Conservation (phyloP, 1,284 basidiomycete species). For the Sphagnurus paluster region DNA sequence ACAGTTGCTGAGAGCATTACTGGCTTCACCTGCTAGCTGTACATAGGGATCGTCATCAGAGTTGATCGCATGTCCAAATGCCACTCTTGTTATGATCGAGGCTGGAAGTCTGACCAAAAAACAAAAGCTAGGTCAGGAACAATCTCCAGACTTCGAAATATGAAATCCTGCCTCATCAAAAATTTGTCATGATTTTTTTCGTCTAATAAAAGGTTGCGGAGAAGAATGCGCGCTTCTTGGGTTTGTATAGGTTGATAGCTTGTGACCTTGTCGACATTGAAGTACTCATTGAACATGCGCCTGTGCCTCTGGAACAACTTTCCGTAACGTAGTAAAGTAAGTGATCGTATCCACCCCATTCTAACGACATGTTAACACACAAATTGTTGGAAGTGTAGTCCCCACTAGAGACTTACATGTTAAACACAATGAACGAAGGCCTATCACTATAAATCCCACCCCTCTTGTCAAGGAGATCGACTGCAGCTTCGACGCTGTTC, state of each 20-base stretch:
- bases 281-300: conserved; percentile 17
- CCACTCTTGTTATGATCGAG: conserved; percentile 20
- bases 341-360: conserved; percentile 18
- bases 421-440: conserved; percentile 18
- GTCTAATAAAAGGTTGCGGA: conserved; percentile 18
- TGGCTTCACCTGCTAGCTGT: conserved; percentile 10
- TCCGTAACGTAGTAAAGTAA: conserved; percentile 21
- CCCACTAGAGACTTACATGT: conserved; percentile 5
- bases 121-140: background rate
- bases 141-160: too few relatives aligned
- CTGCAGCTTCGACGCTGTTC: conserved; percentile 30
- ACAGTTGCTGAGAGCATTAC: conserved; percentile 5
- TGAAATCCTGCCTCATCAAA: conserved; percentile 15
- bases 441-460: conserved; percentile 32
- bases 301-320: conserved; percentile 20
- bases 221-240: conserved; percentile 16
- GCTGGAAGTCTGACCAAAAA: conserved; percentile 18
- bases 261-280: conserved; percentile 14
- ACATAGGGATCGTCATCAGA: conserved; percentile 23
- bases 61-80: conserved; percentile 22
- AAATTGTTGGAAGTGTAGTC: background rate
- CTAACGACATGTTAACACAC: conserved; percentile 2
- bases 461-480: conserved; percentile 34
- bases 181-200: conserved; percentile 9
- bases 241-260: conserved; percentile 16